Evolutionary conservation across 352 stramenopile genomes (phyloP), one percentile per base, ranked within the genome.

Genomic region (Phytophthora quininea): DNA sequence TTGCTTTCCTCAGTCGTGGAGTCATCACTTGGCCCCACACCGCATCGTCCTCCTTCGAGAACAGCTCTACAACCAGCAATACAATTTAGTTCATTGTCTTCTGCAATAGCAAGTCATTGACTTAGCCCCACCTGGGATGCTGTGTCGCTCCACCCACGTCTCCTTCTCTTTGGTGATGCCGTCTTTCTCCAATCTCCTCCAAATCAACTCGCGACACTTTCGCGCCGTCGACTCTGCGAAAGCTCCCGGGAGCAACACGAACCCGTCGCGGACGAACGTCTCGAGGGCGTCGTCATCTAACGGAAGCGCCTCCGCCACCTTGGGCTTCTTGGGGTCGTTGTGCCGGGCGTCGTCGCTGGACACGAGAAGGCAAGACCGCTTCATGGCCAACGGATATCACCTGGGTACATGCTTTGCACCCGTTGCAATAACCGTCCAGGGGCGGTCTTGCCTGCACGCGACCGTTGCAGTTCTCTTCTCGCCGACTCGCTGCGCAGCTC

Each of bases 201-300:
- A 86, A 47, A 87, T 74, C 53, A 85, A 58, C 30, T 82, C 70
- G 30, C 86, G 77, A 55, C 76, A 85, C 11, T 78, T 62, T 30
- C 62, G 49, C 27, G 80, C 84, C 2, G 73, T 76, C 1, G 79
- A 78, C 14, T 53, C 3, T 10, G 80, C 42, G 62, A 95, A 93
- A 15, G 76, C 86, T n/a, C 58, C 32, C 1, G 55, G 64, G 3
- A 95, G 73, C 62, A 92, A 58, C 49, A 94, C 82, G 56, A 88
- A 95, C 3, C 87, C 87, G 53, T 93, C 71, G 48, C 81, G 72
- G 11, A 90, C 70, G 58, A 95, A 95, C 11, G 64, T 55, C 5
- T 72, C 60, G 24, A 93, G 50, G 24, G 90, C 62, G 1, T 62
- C 32, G 3, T 54, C 32, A 15, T 69, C 62, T 7, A 90, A 45